Percentiles rank a stretch among this genome's conserved stretches.
Conservation (phyloP, 768 basidiomycete species). For the Galerina marginata region DNA sequence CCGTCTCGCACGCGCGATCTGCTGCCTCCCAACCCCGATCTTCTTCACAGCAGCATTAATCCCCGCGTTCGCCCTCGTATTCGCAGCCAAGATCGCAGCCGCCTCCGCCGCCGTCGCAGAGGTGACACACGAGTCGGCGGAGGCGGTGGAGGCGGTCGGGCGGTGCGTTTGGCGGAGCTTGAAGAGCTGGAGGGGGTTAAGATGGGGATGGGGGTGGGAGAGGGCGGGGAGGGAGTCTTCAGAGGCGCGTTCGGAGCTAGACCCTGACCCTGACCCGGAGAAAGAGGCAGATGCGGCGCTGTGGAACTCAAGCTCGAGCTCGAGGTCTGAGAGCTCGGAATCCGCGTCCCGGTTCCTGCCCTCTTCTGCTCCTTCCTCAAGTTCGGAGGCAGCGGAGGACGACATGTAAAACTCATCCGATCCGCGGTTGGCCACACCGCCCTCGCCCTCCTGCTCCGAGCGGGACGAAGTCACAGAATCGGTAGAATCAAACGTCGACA, state of each 20-base stretch:
- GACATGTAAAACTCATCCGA: too few species aligned
- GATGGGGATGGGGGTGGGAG: background rate
- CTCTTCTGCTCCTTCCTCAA: too few species aligned
- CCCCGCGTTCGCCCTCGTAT: slow-evolving; percentile 1
- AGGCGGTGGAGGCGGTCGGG: background rate
- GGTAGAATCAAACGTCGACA: background rate
- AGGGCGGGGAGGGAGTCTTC: too few species aligned
- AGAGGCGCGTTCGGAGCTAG: too few species aligned
- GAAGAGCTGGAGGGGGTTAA: background rate
- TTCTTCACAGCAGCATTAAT: background rate
- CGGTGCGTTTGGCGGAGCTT: background rate
- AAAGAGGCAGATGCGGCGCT: too few species aligned
- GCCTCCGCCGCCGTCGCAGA: background rate
- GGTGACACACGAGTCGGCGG: background rate
- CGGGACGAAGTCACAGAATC: background rate
- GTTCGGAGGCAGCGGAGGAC: too few species aligned
- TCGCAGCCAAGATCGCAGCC: slow-evolving; percentile 1
- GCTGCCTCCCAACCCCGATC: slow-evolving; percentile 8
- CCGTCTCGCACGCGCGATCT: background rate
- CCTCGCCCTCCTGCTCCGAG: too few species aligned
- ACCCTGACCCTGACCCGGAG: too few species aligned
- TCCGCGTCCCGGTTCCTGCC: too few species aligned
- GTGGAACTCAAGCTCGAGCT: too few species aligned
- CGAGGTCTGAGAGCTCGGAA: too few species aligned
- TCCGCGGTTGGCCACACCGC: too few species aligned